Evolutionary conservation across 2,329 filamentous ascomycete genomes (phyloP).

Genomic region (Sphaerulina musiva): DNA sequence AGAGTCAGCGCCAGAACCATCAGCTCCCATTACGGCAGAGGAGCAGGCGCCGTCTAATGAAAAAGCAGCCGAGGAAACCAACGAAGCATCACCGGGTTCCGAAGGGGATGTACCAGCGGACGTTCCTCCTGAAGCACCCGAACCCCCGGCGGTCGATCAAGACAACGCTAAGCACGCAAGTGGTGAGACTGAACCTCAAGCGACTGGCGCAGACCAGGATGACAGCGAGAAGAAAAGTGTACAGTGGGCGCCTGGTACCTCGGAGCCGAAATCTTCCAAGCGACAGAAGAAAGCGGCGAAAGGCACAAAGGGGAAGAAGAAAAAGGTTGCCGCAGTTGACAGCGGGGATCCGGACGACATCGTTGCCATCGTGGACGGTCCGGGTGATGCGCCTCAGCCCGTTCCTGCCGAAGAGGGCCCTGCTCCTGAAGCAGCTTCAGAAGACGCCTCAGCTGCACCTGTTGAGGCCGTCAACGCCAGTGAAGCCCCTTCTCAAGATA

Average conservation of each 20-base stretch:
- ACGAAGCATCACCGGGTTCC: background rate
- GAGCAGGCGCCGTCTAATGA: background rate
- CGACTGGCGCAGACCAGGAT: conserved; percentile 11
- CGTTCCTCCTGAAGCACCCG: conserved; percentile 10
- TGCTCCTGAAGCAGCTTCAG: background rate
- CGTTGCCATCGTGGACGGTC: conserved; percentile 21
- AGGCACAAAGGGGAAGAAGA: conserved; percentile 22
- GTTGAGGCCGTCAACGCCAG: background rate
- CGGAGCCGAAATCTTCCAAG: conserved; percentile 23
- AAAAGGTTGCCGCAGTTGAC: conserved; percentile 17
- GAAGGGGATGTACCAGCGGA: conserved; percentile 1
- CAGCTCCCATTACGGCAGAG: background rate
- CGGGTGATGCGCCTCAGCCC: conserved; percentile 1
- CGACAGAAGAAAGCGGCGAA: conserved; percentile 25
- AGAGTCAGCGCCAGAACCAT: background rate
- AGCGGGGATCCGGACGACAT: conserved; percentile 23
- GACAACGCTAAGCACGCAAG: background rate
- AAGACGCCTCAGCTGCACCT: background rate
- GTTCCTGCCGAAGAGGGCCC: background rate
- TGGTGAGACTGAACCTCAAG: background rate
- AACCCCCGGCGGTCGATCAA: background rate
- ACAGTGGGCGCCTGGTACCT: conserved; percentile 27
- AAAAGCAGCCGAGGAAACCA: background rate
- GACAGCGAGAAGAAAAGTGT: conserved; percentile 25
- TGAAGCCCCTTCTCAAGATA: background rate